These are phyloP conservation scores for Mycena floridula DNA, from an alignment of 768 basidiomycete species.

Conservation along the genomic window DNA sequence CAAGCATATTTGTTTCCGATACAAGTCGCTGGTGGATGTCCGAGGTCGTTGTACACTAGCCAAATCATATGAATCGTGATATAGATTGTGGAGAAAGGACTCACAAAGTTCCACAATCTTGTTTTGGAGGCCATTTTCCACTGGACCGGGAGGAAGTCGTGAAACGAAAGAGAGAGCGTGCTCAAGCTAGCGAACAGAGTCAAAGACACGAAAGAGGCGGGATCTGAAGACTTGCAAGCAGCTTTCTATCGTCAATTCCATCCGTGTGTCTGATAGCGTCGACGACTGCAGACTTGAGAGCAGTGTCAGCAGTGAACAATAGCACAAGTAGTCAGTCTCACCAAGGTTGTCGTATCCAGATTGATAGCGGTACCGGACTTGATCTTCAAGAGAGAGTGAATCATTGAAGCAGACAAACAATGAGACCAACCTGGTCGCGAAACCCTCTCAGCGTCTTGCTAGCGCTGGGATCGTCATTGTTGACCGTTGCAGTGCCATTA, in stretches of 20 bases:
- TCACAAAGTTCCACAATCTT: slow-evolving; percentile 51
- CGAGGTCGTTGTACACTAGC: slow-evolving; percentile 75
- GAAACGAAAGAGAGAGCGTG: slow-evolving; percentile 61
- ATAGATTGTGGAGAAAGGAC: slow-evolving; percentile 17
- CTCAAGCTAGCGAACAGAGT: slow-evolving; percentile 48
- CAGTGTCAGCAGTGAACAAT: background rate
- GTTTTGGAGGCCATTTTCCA: slow-evolving; percentile 32
- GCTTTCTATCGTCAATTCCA: slow-evolving; percentile 70
- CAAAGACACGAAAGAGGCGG: background rate
- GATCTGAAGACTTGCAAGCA: slow-evolving; percentile 45
- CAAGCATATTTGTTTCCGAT: slow-evolving; percentile 58
- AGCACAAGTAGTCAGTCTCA: slow-evolving; percentile 17
- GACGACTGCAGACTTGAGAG: slow-evolving; percentile 52
- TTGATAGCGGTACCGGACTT: slow-evolving; percentile 34
- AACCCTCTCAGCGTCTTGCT: slow-evolving; percentile 7
- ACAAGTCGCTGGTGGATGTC: slow-evolving; percentile 71
- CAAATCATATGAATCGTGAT: background rate
- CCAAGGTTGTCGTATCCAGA: slow-evolving; percentile 35
- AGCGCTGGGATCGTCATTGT: slow-evolving; percentile 22
- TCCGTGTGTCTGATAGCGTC: slow-evolving; percentile 56
- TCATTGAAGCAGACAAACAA: background rate
- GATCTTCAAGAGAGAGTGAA: slow-evolving; percentile 27
- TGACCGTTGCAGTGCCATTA: slow-evolving; percentile 6
- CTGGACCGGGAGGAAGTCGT: slow-evolving; percentile 41
- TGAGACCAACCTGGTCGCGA: background rate